phyloP scores from a whole-genome alignment of 164 flowering plant genomes.

The Chimonanthus salicifolius region DNA sequence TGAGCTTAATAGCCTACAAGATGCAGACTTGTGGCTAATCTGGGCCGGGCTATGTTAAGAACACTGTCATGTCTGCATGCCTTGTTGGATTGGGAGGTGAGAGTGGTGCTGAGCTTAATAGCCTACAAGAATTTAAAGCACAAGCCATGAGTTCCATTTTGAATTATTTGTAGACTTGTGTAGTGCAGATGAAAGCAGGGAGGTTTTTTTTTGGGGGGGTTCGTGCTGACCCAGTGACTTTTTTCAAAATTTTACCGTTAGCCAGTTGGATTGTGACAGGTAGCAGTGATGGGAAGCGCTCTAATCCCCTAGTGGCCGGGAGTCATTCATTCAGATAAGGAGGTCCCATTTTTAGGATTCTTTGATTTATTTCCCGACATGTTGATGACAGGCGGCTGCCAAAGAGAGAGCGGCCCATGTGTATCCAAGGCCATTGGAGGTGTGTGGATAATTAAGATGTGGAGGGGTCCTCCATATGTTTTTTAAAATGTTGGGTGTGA shows the following conservation, averaged over 20 bases:
- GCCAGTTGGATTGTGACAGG: background rate
- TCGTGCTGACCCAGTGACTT: background rate
- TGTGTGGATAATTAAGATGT: background rate
- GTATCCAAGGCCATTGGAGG: background rate
- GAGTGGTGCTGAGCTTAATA: background rate
- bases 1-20: too few relatives aligned
- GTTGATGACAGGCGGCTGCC: conserved; percentile 4
- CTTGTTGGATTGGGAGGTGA: background rate
- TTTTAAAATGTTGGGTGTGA: background rate
- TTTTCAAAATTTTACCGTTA: background rate
- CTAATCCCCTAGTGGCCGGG: background rate
- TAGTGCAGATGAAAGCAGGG: background rate
- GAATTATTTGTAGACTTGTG: background rate
- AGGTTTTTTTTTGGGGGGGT: background rate
- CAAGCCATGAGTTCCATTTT: background rate
- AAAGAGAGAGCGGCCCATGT: background rate
- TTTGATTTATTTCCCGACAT: conserved; percentile 3
- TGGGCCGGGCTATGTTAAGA: background rate
- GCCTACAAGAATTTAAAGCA: background rate
- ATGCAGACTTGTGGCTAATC: background rate
- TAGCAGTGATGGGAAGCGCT: background rate
- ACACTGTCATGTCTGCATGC: background rate
- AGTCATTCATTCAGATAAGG: conserved; percentile 1
- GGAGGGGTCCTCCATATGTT: background rate
- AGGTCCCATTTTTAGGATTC: conserved; percentile 7